Evolutionary conservation across 768 basidiomycete genomes (phyloP), one percentile per base, ranked within the genome.

Genomic region (Mycena filopes): DNA sequence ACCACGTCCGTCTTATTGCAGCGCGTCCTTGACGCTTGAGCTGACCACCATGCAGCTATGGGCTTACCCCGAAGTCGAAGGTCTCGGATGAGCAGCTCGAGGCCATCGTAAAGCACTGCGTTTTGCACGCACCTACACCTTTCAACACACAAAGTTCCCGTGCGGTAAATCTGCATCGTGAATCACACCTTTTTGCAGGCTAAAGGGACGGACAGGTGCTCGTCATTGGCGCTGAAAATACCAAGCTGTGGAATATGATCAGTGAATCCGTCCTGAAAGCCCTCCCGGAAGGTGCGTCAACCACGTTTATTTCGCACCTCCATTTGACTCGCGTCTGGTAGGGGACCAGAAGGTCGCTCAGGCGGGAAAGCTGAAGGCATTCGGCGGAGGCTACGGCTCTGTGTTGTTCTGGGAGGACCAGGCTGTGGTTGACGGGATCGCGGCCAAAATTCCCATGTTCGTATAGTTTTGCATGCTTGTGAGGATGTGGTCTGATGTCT

Each of bases 331-430:
- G 26, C 21, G 9, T 33, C 4, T 28, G 33, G 36, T 33, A 66
- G 65, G 59, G 13, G 65, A 66, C 1, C 12, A 23, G 7, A 66
- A 46, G 45, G 26, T 46, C 16, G 6, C 26, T 20, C 13, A 6
- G 6, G 38, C 48, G 51, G 41, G 21, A 5, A 49, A 43, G 25
- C 16, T 60, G 28, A 26, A 38, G 6, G 40, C 28, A 11, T 59
- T 55, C 15, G 23, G 45, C 25, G 54, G 31, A n/a, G 65, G 58
- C 11, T 66, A 66, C 21, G 65, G 65, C 3, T 41, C 57, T 4
- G 57, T 65, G 1, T 28, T 65, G 36, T 65, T 65, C 21, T 65
- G 59, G 56, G 65, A 66, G 16, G 65, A 66, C 47, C 58, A 66
- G 54, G 47, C 58, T 0, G 65, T 66, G 10, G 40, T 66, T 33